These are phyloP conservation scores for Solanum aculeatissimum DNA, from an alignment of 305 asterid species.

Conservation along the genomic window DNA sequence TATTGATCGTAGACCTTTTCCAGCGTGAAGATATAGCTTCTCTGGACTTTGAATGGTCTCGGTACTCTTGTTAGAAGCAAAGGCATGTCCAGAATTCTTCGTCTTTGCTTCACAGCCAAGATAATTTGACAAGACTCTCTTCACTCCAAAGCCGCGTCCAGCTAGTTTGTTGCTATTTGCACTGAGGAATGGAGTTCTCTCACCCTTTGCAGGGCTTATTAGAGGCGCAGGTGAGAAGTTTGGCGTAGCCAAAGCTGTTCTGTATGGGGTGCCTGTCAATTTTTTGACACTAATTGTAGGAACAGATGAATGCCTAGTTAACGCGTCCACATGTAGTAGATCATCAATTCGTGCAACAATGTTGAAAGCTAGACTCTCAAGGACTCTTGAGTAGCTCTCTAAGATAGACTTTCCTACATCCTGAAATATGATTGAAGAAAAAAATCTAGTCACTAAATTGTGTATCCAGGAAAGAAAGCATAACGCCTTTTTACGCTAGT, in stretches of 20 bases:
- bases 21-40: conserved; percentile 16
- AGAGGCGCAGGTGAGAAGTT: conserved; percentile 45
- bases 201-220: conserved; percentile 49
- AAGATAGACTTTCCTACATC: conserved; percentile 44
- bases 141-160: conserved; percentile 73
- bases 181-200: conserved; percentile 34
- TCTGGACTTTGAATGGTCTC: conserved; percentile 14
- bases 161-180: conserved; percentile 31
- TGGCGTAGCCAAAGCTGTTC: conserved; percentile 44
- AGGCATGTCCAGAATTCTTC: conserved; percentile 28
- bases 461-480: neutral
- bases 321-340: conserved; percentile 69
- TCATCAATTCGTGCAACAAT: conserved; percentile 81
- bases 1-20: conserved; percentile 18
- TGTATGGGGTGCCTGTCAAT: conserved; percentile 45
- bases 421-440: neutral
- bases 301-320: conserved; percentile 38
- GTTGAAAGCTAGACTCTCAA: conserved; percentile 84
- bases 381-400: conserved; percentile 96
- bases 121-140: conserved; percentile 56
- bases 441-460: neutral
- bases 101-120: conserved; percentile 52
- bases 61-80: conserved; percentile 34
- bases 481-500: neutral
- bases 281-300: conserved; percentile 14